These are phyloP conservation scores for Fusarium falciforme DNA, from an alignment of 2,329 filamentous ascomycete species.

Conservation along the genomic window DNA sequence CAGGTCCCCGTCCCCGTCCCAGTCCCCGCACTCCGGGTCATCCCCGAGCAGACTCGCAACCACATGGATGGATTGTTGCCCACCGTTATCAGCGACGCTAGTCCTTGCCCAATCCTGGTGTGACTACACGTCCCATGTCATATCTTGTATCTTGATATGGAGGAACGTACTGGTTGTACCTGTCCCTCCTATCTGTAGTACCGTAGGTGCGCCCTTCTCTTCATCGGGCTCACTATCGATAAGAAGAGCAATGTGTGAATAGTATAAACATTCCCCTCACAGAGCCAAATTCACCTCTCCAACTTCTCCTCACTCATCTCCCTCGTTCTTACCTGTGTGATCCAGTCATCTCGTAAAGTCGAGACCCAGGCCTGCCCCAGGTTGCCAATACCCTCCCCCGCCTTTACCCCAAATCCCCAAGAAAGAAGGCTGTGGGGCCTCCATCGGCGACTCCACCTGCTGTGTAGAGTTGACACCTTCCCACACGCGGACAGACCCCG, in stretches of 20 bases:
- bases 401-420: constrained; percentile 28
- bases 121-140: constrained; percentile 10
- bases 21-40: constrained; percentile 5
- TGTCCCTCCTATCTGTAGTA: neutral
- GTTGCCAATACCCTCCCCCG: constrained; percentile 17
- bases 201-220: too few relatives aligned
- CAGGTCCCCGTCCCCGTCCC: neutral
- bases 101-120: constrained; percentile 1
- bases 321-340: neutral
- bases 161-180: neutral
- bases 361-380: constrained; percentile 17
- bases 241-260: neutral
- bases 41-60: neutral
- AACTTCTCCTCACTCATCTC: neutral
- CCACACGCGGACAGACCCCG: neutral
- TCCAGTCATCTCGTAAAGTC: neutral
- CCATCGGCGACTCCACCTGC: neutral
- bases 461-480: neutral
- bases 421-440: neutral
- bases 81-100: constrained; percentile 26
- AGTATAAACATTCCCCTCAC: neutral
- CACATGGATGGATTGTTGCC: neutral
- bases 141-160: constrained; percentile 13
- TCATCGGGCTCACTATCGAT: neutral
- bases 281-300: neutral